Evolutionary conservation across 306 rosid species (phyloP).

Genomic region (Prinsepia uniflora): DNA sequence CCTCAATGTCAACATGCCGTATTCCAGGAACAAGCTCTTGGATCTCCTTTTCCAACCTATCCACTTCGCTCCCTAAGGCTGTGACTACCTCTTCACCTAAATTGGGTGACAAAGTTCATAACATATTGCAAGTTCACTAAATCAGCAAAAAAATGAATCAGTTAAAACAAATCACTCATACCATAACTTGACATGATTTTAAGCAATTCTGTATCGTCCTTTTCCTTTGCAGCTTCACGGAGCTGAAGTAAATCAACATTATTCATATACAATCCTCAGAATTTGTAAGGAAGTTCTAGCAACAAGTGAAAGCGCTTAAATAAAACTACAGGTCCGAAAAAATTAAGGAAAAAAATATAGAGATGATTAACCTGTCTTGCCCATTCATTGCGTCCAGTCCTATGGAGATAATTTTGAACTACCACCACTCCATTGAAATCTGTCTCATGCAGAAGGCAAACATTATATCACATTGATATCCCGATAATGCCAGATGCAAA

Average conservation of each 20-base stretch:
- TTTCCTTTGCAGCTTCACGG: slow-evolving; percentile 52
- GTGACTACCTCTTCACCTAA: slow-evolving; percentile 98
- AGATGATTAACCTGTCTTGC: slow-evolving; percentile 58
- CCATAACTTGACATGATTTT: slow-evolving; percentile 85
- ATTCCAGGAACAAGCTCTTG: slow-evolving; percentile 91
- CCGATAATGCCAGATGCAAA: neutral
- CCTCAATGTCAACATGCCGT: slow-evolving; percentile 94
- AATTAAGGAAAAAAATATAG: neutral
- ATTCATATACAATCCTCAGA: too few relatives aligned
- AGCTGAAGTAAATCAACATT: slow-evolving; percentile 38
- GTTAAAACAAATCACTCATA: slow-evolving; percentile 23
- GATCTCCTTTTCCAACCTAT: slow-evolving; percentile 91
- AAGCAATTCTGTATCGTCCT: slow-evolving; percentile 49
- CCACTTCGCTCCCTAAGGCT: slow-evolving; percentile 95
- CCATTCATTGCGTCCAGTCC: slow-evolving; percentile 88
- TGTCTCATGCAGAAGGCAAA: slow-evolving; percentile 38
- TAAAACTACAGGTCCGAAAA: neutral
- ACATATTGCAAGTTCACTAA: slow-evolving; percentile 7
- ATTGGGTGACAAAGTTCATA: neutral
- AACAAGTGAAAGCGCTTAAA: neutral
- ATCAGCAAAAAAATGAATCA: slow-evolving; percentile 8
- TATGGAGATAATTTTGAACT: slow-evolving; percentile 75
- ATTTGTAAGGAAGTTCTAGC: too few relatives aligned
- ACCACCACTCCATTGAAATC: slow-evolving; percentile 91
- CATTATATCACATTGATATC: slow-evolving; percentile 3